Evolutionary conservation across 176 grass and related monocot species (phyloP), one percentile per base, ranked within the genome.

Genomic region (Poa pratensis): DNA sequence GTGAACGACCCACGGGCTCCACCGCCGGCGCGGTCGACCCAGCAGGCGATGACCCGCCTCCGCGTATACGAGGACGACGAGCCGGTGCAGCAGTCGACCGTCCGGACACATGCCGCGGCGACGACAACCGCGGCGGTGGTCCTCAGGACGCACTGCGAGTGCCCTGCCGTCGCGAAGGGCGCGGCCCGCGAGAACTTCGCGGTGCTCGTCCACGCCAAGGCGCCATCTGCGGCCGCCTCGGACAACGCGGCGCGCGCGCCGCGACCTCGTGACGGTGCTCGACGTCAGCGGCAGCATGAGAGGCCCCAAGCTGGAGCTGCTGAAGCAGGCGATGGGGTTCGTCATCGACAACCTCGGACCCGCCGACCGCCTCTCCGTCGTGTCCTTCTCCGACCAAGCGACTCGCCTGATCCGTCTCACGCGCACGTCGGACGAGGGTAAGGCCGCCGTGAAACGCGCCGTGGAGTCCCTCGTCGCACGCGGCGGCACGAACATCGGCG

Each of bases 231-330:
- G 40, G 82, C 4, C 20, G 71, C 6, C 7, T 24, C 22, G 17
- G 11, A n/a, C 0, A 3, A 65, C 30, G 26, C 82, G 52, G 62
- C 13, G 46, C 87, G 87, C 7, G 67, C 87, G 14, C 76, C 82
- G 19, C 3, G 87, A 89, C 54, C 87, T 89, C 6, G 65, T 89
- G 12, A 89, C 87, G 0, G 87, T 89, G 64, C 82, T 89, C 9
- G 82, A 89, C 72, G 82, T 89, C 76, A 89, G 87, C 28, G 82
- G 76, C 14, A 89, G 82, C 82, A 89, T 89, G 87, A 2, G 2
- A 0, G 82, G 87, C 14, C 16, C 5, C 20, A 89, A 89, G 63
- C 19, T 89, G 46, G 14, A 7, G 24, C 78, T 64, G 26, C 61
- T 64, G 26, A 28, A 64, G 61, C 61, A 64, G 61, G 61, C 61